phyloP scores from a whole-genome alignment of 2,329 filamentous ascomycete genomes.

The Pseudogymnoascus sp. region DNA sequence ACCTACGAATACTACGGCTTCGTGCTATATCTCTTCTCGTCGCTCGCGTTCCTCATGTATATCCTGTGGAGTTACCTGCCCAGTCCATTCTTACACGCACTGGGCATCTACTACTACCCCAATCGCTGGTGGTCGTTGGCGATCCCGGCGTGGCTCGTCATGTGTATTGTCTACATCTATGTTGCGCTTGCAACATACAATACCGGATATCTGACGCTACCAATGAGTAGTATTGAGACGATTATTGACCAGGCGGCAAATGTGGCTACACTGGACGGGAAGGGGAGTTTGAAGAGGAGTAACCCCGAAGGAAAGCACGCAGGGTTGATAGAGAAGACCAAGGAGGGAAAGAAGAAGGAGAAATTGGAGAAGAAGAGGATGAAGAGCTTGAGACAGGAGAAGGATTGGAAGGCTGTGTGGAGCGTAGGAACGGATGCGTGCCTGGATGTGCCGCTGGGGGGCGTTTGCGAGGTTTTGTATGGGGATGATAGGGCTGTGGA shows the following conservation, averaged over 20 bases:
- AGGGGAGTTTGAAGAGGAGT: conserved; percentile 44
- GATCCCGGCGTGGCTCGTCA: conserved; percentile 82
- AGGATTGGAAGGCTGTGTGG: conserved; percentile 78
- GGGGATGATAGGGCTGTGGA: conserved; percentile 45
- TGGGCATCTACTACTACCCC: conserved; percentile 95
- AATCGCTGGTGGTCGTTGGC: conserved; percentile 97
- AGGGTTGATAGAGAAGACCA: conserved; percentile 28
- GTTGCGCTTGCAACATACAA: conserved; percentile 88
- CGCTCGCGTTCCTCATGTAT: conserved; percentile 66
- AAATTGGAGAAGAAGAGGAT: conserved; percentile 29
- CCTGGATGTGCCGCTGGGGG: conserved; percentile 90
- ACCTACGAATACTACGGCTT: conserved; percentile 99
- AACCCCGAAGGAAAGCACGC: conserved; percentile 25
- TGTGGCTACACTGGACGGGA: conserved; percentile 71
- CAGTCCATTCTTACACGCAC: conserved; percentile 79
- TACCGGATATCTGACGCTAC: conserved; percentile 76
- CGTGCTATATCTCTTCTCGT: conserved; percentile 86
- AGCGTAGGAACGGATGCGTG: conserved; percentile 91
- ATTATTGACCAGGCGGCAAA: conserved; percentile 86
- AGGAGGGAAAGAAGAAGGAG: conserved; percentile 31
- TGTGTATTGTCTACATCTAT: conserved; percentile 85
- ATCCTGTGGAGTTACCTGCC: conserved; percentile 77
- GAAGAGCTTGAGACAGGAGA: conserved; percentile 28
- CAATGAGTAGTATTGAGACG: conserved; percentile 72
- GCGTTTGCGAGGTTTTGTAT: conserved; percentile 91